These are phyloP conservation scores for Helenozyma rhizophorensis DNA, from an alignment of 805 yeast genomes.

Conservation along the genomic window DNA sequence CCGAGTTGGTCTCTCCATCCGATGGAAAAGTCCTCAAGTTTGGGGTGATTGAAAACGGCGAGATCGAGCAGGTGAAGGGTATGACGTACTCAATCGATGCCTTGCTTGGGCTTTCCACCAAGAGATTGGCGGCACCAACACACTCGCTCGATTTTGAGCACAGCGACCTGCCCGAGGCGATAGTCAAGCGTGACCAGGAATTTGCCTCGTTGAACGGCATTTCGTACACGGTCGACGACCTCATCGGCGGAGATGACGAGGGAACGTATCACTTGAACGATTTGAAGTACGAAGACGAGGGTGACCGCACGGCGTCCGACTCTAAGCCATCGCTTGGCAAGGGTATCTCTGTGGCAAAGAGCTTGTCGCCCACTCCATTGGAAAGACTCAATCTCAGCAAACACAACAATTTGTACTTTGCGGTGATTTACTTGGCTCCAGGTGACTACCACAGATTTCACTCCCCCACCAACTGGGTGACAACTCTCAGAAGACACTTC, in stretches of 20 bases:
- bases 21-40: conserved; percentile 88
- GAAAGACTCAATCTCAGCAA: conserved; percentile 26
- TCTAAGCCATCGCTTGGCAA: conserved; percentile 28
- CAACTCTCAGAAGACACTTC: conserved; percentile 88
- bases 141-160: conserved; percentile 45
- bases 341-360: conserved; percentile 38
- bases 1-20: conserved; percentile 79
- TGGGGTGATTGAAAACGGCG: conserved; percentile 77
- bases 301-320: conserved; percentile 53
- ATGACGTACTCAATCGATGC: conserved; percentile 89
- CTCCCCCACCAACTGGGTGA: conserved; percentile 95
- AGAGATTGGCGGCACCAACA: conserved; percentile 51
- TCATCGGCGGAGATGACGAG: conserved; percentile 52
- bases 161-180: conserved; percentile 35
- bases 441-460: conserved; percentile 98
- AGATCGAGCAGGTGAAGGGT: conserved; percentile 96
- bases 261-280: conserved; percentile 42
- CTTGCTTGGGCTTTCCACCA: conserved; percentile 63
- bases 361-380: conserved; percentile 31
- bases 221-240: conserved; percentile 62
- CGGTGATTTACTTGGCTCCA: conserved; percentile 94
- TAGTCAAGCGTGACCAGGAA: conserved; percentile 55
- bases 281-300: conserved; percentile 54
- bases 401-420: conserved; percentile 67
- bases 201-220: conserved; percentile 79